These are phyloP conservation scores for Solanum piurae DNA, from an alignment of 257 asterid species.

Conservation along the genomic window DNA sequence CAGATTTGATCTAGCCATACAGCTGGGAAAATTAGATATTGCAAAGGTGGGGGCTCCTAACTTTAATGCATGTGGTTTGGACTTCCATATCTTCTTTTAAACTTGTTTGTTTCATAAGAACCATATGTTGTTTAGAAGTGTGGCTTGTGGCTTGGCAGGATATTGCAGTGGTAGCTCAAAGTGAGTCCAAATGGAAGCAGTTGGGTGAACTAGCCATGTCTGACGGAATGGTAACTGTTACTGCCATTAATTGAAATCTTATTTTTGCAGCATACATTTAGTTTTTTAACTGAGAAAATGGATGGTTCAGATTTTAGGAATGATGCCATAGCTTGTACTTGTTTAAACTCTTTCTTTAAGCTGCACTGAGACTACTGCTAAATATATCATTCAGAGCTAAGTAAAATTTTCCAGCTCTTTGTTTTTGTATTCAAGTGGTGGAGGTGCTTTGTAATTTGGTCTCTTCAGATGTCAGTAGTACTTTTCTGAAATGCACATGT, in stretches of 20 bases:
- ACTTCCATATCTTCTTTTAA: not conserved
- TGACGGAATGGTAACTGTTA: constrained; percentile 61
- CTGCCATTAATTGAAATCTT: not conserved
- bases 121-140: not conserved
- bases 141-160: constrained; percentile 39
- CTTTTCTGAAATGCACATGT: not conserved
- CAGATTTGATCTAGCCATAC: constrained; percentile 94
- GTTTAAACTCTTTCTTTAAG: not conserved
- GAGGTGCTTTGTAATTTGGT: not conserved
- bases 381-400: not conserved
- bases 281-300: not conserved
- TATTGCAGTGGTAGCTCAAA: constrained; percentile 67
- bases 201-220: constrained; percentile 97
- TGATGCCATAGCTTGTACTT: not conserved
- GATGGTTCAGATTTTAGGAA: not conserved
- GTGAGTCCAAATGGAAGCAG: constrained; percentile 93
- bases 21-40: constrained; percentile 73
- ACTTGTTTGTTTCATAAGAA: not conserved
- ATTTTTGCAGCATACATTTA: not conserved
- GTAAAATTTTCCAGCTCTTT: not conserved
- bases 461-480: not conserved
- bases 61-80: not conserved
- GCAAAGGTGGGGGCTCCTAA: constrained; percentile 50
- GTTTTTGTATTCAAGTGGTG: not conserved
- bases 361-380: not conserved